A percentile compares a stretch with the other conserved stretches of the same genome.
phyloP scores from a whole-genome alignment of 208 protist genomes.

The Leishmania major region DNA sequence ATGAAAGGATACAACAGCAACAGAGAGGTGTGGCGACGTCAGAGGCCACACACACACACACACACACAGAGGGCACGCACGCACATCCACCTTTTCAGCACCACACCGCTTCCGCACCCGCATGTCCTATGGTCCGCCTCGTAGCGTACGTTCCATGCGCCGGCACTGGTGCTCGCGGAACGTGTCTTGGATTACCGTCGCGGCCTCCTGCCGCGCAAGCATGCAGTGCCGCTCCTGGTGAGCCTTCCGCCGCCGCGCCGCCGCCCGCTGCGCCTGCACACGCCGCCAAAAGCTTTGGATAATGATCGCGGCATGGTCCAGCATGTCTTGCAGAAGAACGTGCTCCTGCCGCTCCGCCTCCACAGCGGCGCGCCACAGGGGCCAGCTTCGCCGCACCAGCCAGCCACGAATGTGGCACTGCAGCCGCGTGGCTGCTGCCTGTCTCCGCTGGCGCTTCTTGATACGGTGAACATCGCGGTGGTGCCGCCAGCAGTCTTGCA shows the following conservation, averaged over 20 bases:
- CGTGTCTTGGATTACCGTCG: constrained; percentile 63
- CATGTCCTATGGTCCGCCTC: background rate
- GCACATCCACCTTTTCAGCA: background rate
- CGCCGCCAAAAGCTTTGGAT: constrained; percentile 85
- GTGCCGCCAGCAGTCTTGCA: constrained; percentile 68
- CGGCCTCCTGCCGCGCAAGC: constrained; percentile 56
- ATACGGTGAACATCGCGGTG: constrained; percentile 32
- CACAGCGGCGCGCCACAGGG: constrained; percentile 31
- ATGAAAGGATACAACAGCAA: background rate
- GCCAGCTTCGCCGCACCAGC: constrained; percentile 63
- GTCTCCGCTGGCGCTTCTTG: constrained; percentile 30
- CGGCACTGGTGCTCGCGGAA: constrained; percentile 49
- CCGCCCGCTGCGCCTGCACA: constrained; percentile 28
- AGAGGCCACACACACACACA: background rate
- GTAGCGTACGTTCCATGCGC: background rate
- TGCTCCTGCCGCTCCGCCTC: constrained; percentile 36
- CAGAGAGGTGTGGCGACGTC: background rate
- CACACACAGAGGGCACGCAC: background rate
- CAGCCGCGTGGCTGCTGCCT: constrained; percentile 57
- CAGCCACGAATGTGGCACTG: constrained; percentile 74
- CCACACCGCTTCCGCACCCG: background rate
- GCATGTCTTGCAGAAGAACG: constrained; percentile 52
- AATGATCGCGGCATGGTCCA: constrained; percentile 63
- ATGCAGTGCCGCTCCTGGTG: constrained; percentile 25
- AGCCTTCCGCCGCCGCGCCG: constrained; percentile 21